Conservation (phyloP, 2,329 filamentous ascomycete genomes). For the Orbilia oligospora region DNA sequence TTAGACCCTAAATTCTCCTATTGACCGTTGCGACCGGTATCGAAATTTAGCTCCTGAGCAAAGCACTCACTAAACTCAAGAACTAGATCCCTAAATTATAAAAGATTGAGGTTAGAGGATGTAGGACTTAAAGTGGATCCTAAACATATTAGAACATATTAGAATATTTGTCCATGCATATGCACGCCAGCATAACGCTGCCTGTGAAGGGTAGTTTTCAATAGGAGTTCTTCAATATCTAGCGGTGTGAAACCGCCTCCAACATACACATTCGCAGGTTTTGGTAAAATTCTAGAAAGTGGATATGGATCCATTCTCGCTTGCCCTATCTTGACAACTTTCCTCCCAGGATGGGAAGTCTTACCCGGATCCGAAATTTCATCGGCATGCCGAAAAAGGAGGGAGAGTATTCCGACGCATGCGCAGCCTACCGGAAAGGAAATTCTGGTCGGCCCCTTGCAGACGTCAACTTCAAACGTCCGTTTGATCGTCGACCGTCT, state of each 20-base stretch:
- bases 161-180: not conserved
- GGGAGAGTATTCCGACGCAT: conserved; percentile 32
- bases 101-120: not conserved
- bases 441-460: conserved; percentile 32
- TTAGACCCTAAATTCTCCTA: not conserved
- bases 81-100: not conserved
- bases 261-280: conserved; percentile 18
- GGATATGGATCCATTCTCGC: conserved; percentile 44
- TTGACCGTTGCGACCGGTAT: not conserved
- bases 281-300: conserved; percentile 40
- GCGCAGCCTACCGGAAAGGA: conserved; percentile 16
- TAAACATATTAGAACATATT: not conserved
- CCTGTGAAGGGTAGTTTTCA: not conserved
- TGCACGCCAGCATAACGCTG: conserved; percentile 7
- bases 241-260: conserved; percentile 20
- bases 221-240: not conserved
- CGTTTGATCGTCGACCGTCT: conserved; percentile 47
- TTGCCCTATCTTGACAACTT: conserved; percentile 37
- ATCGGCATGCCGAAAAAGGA: conserved; percentile 47
- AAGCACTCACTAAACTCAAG: too few relatives aligned
- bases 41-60: not conserved
- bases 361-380: conserved; percentile 47
- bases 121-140: conserved; percentile 10
- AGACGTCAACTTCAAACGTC: conserved; percentile 53
- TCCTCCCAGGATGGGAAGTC: conserved; percentile 45